These are phyloP conservation scores for Amauroascus niger DNA, from an alignment of 2,329 filamentous ascomycete genomes.

Conservation along the genomic window DNA sequence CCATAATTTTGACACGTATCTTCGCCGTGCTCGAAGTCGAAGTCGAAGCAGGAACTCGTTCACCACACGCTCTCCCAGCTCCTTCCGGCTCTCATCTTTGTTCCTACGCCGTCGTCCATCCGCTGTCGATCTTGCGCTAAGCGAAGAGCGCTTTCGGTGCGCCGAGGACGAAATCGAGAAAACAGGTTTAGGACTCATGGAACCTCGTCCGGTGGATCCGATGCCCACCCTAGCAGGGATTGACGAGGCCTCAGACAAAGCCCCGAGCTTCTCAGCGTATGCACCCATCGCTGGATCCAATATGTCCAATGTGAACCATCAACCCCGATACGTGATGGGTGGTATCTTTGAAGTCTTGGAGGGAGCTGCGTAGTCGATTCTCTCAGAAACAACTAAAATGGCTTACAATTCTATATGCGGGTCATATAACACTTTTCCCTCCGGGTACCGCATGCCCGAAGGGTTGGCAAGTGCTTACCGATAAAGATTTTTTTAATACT, in stretches of 20 bases:
- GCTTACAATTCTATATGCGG: conserved; percentile 2
- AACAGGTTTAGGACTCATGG: conserved; percentile 36
- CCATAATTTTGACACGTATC: conserved; percentile 21
- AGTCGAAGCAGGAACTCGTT: conserved; percentile 26
- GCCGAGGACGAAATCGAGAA: conserved; percentile 32
- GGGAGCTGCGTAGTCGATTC: conserved; percentile 24
- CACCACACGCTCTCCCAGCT: conserved; percentile 22
- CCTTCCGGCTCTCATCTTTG: conserved; percentile 25
- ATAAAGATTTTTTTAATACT: conserved; percentile 6
- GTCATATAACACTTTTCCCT: background rate
- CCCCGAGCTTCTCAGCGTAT: conserved; percentile 4
- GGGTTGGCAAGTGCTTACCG: background rate
- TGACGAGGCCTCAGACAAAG: conserved; percentile 9
- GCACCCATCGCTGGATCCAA: background rate
- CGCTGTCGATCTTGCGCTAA: conserved; percentile 36
- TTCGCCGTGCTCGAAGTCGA: conserved; percentile 20
- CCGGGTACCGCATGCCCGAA: background rate
- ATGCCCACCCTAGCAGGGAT: conserved; percentile 18
- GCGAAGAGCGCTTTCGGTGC: conserved; percentile 35
- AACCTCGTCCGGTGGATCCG: conserved; percentile 37
- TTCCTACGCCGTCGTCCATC: conserved; percentile 36
- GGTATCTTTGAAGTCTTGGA: conserved; percentile 43
- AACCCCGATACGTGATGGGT: conserved; percentile 36
- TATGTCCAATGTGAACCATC: conserved; percentile 14
- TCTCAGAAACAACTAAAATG: background rate